phyloP scores from a whole-genome alignment of 331 rosid genomes.

The Saraca asoca region DNA sequence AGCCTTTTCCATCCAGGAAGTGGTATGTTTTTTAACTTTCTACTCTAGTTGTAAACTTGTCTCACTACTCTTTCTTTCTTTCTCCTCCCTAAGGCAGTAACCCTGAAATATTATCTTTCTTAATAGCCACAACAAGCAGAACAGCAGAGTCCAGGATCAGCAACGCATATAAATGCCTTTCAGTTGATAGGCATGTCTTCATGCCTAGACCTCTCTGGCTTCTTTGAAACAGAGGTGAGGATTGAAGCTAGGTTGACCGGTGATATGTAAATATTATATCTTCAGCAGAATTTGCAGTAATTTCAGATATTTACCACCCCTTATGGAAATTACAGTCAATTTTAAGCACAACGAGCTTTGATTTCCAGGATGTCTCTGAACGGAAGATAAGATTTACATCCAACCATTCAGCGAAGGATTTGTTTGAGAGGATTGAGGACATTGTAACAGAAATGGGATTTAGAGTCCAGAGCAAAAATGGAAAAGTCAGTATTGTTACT shows the following conservation, averaged over 20 bases:
- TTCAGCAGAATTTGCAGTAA: slow-evolving; percentile 1
- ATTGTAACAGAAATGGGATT: slow-evolving; percentile 73
- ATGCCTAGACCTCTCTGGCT: slow-evolving; percentile 87
- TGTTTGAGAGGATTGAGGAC: slow-evolving; percentile 70
- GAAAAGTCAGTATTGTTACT: slow-evolving; percentile 54
- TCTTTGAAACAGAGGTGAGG: slow-evolving; percentile 94
- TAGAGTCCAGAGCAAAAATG: slow-evolving; percentile 76
- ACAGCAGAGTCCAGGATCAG: slow-evolving; percentile 46
- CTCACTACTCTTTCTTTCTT: not conserved
- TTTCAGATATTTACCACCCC: slow-evolving; percentile 4
- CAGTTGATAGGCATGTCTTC: slow-evolving; percentile 98
- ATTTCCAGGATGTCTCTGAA: slow-evolving; percentile 73
- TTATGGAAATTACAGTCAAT: slow-evolving; percentile 23
- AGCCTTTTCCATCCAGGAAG: slow-evolving; percentile 56
- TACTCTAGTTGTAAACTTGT: not conserved
- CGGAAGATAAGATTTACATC: slow-evolving; percentile 93
- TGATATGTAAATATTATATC: not conserved
- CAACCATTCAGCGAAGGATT: slow-evolving; percentile 66
- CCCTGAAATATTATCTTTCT: slow-evolving; percentile 6
- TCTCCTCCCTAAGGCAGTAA: slow-evolving; percentile 15
- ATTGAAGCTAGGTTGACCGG: not conserved
- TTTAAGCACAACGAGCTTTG: slow-evolving; percentile 17
- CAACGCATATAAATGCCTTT: slow-evolving; percentile 79
- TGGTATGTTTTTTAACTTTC: slow-evolving; percentile 44
- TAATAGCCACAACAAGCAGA: slow-evolving; percentile 58